Percentiles rank a stretch among this genome's conserved stretches.
Evolutionary conservation across 371 early-diverging fungal species (phyloP).

Genomic region (Mucor saturninus): DNA sequence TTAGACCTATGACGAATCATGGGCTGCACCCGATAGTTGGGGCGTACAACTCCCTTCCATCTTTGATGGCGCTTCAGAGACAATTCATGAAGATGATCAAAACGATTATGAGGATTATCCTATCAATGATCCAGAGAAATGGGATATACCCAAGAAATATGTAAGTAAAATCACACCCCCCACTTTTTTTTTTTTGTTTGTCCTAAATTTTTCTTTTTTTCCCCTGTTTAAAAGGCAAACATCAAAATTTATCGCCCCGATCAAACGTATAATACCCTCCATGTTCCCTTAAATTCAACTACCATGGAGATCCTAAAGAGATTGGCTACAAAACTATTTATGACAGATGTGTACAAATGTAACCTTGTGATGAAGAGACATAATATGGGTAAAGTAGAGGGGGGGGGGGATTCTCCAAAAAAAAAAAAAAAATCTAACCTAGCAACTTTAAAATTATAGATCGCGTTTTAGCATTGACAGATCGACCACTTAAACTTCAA

Average conservation of each 20-base stretch:
- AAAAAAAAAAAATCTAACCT: neutral
- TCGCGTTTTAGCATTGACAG: conserved; percentile 67
- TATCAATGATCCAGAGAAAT: conserved; percentile 43
- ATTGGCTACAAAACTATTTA: conserved; percentile 77
- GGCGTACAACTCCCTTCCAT: conserved; percentile 55
- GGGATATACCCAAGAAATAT: conserved; percentile 39
- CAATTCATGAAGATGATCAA: conserved; percentile 40
- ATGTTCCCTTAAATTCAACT: conserved; percentile 69
- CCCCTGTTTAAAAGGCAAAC: conserved; percentile 36
- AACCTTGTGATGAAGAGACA: conserved; percentile 69
- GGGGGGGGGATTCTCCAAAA: neutral
- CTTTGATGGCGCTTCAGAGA: conserved; percentile 8
- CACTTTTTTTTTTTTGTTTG: too few relatives aligned
- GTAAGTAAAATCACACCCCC: conserved; percentile 20
- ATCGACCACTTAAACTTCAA: conserved; percentile 76
- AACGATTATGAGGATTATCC: conserved; percentile 52
- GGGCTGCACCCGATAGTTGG: conserved; percentile 80
- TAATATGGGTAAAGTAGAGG: conserved; percentile 54
- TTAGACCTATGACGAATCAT: conserved; percentile 40
- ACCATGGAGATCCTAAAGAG: conserved; percentile 72
- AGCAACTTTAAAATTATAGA: conserved; percentile 39
- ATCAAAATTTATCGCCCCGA: conserved; percentile 71
- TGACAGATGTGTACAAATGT: conserved; percentile 73
- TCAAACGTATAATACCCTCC: conserved; percentile 77
- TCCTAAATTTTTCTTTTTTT: neutral